Evolutionary conservation across 257 asterid species (phyloP), one percentile per base, ranked within the genome.

Genomic region (Ilex asprella): DNA sequence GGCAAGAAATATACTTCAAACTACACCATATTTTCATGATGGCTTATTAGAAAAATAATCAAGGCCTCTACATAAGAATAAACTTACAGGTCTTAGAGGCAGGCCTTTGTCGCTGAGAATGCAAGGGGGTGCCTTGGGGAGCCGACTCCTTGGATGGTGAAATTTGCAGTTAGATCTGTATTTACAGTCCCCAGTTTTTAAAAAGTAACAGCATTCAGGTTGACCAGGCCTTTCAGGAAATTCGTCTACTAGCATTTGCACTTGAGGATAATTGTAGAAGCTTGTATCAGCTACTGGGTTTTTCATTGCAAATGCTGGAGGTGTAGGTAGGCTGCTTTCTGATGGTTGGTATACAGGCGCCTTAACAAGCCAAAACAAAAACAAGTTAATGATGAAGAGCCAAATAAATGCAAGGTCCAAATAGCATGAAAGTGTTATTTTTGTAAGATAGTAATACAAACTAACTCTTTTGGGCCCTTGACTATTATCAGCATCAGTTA

Each of bases 151-250:
- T 27, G 97, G 99, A 70, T 92, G 99, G 79, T 92, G 82, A 78
- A 79, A 92, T 74, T 88, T 89, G 93, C 97, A 92, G 70, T 66
- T 84, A 29, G 82, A 81, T 71, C 70, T 86, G 76, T 72, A 92
- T 70, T 92, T 92, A 84, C 99, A 92, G 70, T 84, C 94, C 39
- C 99, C 97, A 54, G 91, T 89, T 79, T 79, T 92, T 50, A 92
- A 15, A 79, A 82, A 92, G 79, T 78, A 87, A 71, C 74, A 80
- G 85, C 99, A 92, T 62, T 89, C 97, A 35, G 84, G 97, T 74
- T 87, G 95, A 52, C 96, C 95, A 2, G 94, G 97, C 29, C 97
- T 91, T 63, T 89, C 89, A 29, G 97, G 97, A 71, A 80, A 85
- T 64, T 82, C 96, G 51, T 88, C 94, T 31, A 75, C 60, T 15